phyloP scores from a whole-genome alignment of 257 asterid genomes.

The Capsicum chinense region DNA sequence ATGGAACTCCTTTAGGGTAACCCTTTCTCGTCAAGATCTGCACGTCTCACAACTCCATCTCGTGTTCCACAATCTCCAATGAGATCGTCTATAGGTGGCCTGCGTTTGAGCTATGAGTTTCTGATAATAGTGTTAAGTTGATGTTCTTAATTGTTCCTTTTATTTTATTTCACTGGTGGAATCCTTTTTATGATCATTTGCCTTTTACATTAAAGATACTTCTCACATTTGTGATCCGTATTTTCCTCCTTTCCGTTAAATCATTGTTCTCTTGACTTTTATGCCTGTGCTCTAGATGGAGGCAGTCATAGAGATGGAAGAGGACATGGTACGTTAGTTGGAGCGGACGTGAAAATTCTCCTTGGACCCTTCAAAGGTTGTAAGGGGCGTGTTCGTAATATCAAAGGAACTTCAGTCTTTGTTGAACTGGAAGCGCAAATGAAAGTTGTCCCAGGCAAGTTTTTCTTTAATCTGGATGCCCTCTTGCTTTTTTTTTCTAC shows the following conservation, averaged over 20 bases:
- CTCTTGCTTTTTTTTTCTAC: not conserved
- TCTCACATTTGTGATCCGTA: not conserved
- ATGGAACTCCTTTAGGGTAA: conserved; percentile 58
- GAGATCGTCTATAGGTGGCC: conserved; percentile 87
- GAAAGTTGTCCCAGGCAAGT: conserved; percentile 90
- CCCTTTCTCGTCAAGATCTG: conserved; percentile 54
- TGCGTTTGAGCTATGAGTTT: conserved; percentile 59
- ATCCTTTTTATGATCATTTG: not conserved
- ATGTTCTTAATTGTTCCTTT: not conserved
- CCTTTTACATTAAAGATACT: no score
- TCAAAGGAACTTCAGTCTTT: conserved; percentile 76
- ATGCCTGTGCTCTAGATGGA: conserved; percentile 53
- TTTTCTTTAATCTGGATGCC: not conserved
- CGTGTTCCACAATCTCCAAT: conserved; percentile 78
- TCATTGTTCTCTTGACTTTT: no score
- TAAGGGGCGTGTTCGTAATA: conserved; percentile 82
- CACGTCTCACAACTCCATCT: conserved; percentile 61
- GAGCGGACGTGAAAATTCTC: conserved; percentile 73
- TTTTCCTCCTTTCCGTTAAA: not conserved
- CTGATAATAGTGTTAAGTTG: not conserved
- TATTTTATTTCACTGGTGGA: not conserved
- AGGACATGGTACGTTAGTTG: conserved; percentile 77
- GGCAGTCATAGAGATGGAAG: conserved; percentile 82
- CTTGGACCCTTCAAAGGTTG: conserved; percentile 84
- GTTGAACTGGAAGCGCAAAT: conserved; percentile 92